Percentiles rank a stretch among this genome's conserved stretches.
These are phyloP conservation scores for Ceratobasidium sp. DNA, from an alignment of 1,284 basidiomycete species.

Conservation along the genomic window DNA sequence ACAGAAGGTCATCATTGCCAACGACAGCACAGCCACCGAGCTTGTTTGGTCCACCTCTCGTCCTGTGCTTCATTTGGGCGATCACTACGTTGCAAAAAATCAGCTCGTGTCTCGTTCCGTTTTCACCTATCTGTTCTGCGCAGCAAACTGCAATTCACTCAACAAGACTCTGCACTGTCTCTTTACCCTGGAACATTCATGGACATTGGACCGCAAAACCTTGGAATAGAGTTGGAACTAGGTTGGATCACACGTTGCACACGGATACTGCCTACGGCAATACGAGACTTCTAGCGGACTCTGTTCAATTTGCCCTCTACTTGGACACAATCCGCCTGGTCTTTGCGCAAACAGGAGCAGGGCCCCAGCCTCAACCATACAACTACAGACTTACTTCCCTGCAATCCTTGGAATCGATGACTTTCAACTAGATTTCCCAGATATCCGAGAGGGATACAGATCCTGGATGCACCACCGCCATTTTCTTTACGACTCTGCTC, in stretches of 20 bases:
- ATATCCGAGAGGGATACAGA: not conserved
- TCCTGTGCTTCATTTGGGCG: constrained; percentile 35
- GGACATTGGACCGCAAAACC: not conserved
- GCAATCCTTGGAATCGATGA: too few species aligned
- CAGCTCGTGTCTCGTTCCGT: not conserved
- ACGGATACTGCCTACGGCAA: not conserved
- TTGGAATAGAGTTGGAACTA: not conserved
- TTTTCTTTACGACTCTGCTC: not conserved
- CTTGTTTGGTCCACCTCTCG: constrained; percentile 38
- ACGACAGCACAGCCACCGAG: not conserved
- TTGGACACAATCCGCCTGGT: not conserved
- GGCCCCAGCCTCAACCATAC: too few species aligned
- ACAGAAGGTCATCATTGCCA: not conserved
- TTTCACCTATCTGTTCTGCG: not conserved
- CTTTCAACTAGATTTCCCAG: too few species aligned
- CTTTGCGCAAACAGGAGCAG: not conserved
- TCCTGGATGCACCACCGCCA: not conserved
- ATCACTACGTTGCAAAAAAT: constrained; percentile 20
- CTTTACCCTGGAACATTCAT: not conserved
- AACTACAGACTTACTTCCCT: too few species aligned
- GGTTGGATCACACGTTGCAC: not conserved
- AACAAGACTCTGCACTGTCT: not conserved
- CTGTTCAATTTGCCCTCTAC: not conserved
- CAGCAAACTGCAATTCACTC: not conserved
- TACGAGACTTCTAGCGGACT: not conserved